Evolutionary conservation across 1,284 basidiomycete species (phyloP).

Genomic region (Peniophora sp.): DNA sequence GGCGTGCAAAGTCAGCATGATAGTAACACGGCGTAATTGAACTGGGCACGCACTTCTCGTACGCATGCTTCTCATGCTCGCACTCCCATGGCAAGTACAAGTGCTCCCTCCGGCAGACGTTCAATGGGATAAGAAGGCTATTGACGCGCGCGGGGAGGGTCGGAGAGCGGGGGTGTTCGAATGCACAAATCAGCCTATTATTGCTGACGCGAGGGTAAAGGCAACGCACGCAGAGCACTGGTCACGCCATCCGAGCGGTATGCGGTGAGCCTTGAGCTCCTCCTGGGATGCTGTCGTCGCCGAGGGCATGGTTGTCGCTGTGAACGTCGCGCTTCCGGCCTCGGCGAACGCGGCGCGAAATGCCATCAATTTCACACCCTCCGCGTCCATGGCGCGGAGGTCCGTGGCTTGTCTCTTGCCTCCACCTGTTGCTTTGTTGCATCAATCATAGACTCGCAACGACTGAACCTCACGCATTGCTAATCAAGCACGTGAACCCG

Average conservation of each 20-base stretch:
- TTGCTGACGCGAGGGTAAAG: not conserved
- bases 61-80: conserved; percentile 69
- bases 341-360: no score
- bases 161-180: conserved; percentile 1
- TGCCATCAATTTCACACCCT: no score
- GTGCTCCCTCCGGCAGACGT: conserved; percentile 69
- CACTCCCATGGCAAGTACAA: conserved; percentile 79
- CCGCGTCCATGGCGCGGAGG: no score
- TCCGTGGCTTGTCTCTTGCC: no score
- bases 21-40: conserved; percentile 3
- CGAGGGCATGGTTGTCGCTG: conserved; percentile 43
- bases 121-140: conserved; percentile 81
- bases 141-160: conserved; percentile 1
- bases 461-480: no score
- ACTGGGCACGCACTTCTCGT: conserved; percentile 58
- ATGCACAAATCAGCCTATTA: not conserved
- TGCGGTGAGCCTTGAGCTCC: conserved; percentile 69
- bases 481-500: no score
- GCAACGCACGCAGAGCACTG: conserved; percentile 81
- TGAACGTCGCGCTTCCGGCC: not conserved
- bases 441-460: no score
- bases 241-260: conserved; percentile 85
- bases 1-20: conserved; percentile 1
- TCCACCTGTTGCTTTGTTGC: no score
- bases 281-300: conserved; percentile 76